Percentiles rank a stretch among this genome's conserved stretches.
Conservation (phyloP, 257 asterid genomes). For the Penstemon barbatus region DNA sequence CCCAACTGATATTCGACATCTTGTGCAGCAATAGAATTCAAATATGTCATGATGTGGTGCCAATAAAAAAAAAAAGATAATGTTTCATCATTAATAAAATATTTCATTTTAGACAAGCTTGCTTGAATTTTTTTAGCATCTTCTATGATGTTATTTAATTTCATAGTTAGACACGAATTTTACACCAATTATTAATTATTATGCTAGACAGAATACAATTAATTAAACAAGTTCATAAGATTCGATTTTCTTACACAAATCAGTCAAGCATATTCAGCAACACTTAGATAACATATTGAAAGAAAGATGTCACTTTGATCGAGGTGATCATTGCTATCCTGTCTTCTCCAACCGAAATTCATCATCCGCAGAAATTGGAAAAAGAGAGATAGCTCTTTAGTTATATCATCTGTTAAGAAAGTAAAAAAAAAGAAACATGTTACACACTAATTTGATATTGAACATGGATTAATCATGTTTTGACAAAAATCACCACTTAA, state of each 20-base stretch:
- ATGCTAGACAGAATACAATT: neutral
- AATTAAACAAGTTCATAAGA: neutral
- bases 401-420: constrained; percentile 20
- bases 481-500: neutral
- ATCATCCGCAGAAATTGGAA: neutral
- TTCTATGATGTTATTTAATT: no score
- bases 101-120: no score
- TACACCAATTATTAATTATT: no score
- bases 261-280: neutral
- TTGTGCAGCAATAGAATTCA: constrained; percentile 17
- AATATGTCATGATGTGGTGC: neutral
- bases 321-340: neutral
- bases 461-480: neutral
- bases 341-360: constrained; percentile 3
- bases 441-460: neutral
- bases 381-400: neutral
- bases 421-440: neutral
- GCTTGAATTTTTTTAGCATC: no score
- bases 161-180: no score
- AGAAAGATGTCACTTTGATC: constrained; percentile 3
- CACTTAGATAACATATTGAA: constrained; percentile 6
- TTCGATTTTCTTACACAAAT: neutral
- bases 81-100: no score
- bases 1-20: constrained; percentile 38
- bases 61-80: no score